phyloP scores from a whole-genome alignment of 805 yeast genomes.

The Wickerhamiella shivajii region DNA sequence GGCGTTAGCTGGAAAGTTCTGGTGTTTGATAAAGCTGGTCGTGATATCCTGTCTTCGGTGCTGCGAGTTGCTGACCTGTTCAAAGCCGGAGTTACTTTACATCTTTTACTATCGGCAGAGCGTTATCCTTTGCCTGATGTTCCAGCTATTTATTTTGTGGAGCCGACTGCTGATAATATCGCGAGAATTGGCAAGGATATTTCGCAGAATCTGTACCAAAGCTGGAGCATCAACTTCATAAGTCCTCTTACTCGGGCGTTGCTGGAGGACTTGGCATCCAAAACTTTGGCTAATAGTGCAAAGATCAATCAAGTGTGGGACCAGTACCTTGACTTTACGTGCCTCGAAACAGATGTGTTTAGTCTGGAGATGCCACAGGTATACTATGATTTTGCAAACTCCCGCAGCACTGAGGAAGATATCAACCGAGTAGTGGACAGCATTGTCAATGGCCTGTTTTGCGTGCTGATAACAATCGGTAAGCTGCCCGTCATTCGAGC shows the following conservation, averaged over 20 bases:
- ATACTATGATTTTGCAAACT: slow-evolving; percentile 56
- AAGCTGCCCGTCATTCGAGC: slow-evolving; percentile 83
- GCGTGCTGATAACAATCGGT: slow-evolving; percentile 61
- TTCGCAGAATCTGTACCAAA: slow-evolving; percentile 58
- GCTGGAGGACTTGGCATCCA: slow-evolving; percentile 78
- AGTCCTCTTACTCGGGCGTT: slow-evolving; percentile 62
- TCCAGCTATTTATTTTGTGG: slow-evolving; percentile 83
- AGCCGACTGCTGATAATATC: slow-evolving; percentile 71
- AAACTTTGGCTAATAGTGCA: slow-evolving; percentile 50
- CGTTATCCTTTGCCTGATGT: slow-evolving; percentile 87
- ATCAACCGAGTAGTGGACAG: slow-evolving; percentile 54
- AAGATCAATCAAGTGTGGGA: slow-evolving; percentile 81
- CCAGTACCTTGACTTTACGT: slow-evolving; percentile 83
- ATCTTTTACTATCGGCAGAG: slow-evolving; percentile 52
- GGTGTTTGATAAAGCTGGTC: slow-evolving; percentile 65
- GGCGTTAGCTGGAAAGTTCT: slow-evolving; percentile 65
- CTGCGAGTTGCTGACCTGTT: slow-evolving; percentile 81
- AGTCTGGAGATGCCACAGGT: slow-evolving; percentile 54
- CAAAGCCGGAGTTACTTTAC: slow-evolving; percentile 84
- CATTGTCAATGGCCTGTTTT: slow-evolving; percentile 69
- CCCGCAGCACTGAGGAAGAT: slow-evolving; percentile 56
- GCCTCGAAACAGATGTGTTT: slow-evolving; percentile 84
- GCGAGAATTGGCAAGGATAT: slow-evolving; percentile 57
- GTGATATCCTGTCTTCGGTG: slow-evolving; percentile 81
- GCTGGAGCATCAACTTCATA: slow-evolving; percentile 73